Conservation (phyloP, 2,329 filamentous ascomycete genomes). For the Cladophialophora chaetospira region DNA sequence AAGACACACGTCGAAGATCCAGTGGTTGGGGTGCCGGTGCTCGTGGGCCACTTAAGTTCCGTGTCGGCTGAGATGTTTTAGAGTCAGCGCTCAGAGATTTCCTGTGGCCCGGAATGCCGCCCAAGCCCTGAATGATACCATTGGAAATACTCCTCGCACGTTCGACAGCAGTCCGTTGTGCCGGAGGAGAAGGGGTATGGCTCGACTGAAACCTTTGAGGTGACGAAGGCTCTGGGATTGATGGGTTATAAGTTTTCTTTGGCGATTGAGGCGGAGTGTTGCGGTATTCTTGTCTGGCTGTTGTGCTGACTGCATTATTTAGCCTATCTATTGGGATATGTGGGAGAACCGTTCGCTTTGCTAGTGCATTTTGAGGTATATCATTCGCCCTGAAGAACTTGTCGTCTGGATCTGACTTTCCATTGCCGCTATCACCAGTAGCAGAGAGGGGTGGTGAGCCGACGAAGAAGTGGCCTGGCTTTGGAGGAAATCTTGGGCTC, state of each 20-base stretch:
- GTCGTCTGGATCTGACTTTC: slow-evolving; percentile 51
- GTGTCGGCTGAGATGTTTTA: slow-evolving; percentile 5
- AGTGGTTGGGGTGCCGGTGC: slow-evolving; percentile 17
- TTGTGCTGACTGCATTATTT: not conserved
- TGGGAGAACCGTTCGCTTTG: slow-evolving; percentile 14
- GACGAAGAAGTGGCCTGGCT: slow-evolving; percentile 37
- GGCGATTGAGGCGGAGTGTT: slow-evolving; percentile 21
- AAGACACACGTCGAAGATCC: slow-evolving; percentile 10
- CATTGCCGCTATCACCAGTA: slow-evolving; percentile 2
- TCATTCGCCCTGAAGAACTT: slow-evolving; percentile 72
- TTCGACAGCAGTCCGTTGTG: slow-evolving; percentile 10
- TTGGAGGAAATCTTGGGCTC: slow-evolving; percentile 29
- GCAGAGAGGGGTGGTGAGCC: slow-evolving; percentile 16
- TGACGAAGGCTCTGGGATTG: slow-evolving; percentile 11
- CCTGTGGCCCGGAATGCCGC: slow-evolving; percentile 11
- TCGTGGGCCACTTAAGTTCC: slow-evolving; percentile 6
- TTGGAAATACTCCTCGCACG: slow-evolving; percentile 19
- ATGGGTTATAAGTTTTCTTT: slow-evolving; percentile 2
- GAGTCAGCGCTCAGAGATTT: slow-evolving; percentile 32
- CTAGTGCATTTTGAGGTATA: slow-evolving; percentile 49
- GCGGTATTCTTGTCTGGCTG: slow-evolving; percentile 1
- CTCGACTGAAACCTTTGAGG: slow-evolving; percentile 14
- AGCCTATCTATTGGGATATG: slow-evolving; percentile 5
- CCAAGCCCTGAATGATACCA: not conserved
- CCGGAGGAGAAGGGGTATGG: slow-evolving; percentile 6